Evolutionary conservation across 1,284 basidiomycete genomes (phyloP).

Genomic region (Mycosarcoma maydis): DNA sequence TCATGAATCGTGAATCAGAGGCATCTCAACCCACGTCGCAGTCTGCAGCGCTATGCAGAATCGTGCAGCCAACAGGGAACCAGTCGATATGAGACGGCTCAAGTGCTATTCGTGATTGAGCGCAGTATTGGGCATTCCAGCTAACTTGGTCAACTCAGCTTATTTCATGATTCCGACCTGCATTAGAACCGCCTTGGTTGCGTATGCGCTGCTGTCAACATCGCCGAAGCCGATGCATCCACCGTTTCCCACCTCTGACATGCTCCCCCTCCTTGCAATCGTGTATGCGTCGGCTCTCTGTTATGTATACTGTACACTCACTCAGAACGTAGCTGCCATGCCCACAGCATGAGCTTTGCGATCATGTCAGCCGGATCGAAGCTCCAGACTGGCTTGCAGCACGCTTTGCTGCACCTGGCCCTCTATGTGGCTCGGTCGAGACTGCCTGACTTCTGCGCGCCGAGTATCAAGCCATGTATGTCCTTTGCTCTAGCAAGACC

Average conservation of each 20-base stretch:
- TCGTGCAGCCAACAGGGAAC: not conserved
- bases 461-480: no score
- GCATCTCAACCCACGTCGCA: slow-evolving; percentile 6
- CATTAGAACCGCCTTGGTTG: not conserved
- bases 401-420: not conserved
- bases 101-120: no score
- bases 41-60: slow-evolving; percentile 7
- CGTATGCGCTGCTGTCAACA: slow-evolving; percentile 2
- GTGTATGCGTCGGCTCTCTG: no score
- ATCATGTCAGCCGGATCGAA: not conserved
- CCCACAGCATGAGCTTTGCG: not conserved
- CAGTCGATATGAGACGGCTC: no score
- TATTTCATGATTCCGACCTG: no score
- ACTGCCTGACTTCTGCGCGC: no score
- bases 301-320: no score
- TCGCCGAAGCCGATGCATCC: slow-evolving; percentile 33
- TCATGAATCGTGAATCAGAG: not conserved
- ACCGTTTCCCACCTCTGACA: slow-evolving; percentile 6
- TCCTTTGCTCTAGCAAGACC: no score
- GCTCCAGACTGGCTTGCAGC: not conserved
- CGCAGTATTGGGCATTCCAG: slow-evolving; percentile 24
- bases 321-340: no score
- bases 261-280: not conserved
- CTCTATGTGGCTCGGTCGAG: no score
- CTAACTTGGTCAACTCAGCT: no score